Evolutionary conservation across 768 basidiomycete genomes (phyloP).

Genomic region (Xerocomellus dryophilus): DNA sequence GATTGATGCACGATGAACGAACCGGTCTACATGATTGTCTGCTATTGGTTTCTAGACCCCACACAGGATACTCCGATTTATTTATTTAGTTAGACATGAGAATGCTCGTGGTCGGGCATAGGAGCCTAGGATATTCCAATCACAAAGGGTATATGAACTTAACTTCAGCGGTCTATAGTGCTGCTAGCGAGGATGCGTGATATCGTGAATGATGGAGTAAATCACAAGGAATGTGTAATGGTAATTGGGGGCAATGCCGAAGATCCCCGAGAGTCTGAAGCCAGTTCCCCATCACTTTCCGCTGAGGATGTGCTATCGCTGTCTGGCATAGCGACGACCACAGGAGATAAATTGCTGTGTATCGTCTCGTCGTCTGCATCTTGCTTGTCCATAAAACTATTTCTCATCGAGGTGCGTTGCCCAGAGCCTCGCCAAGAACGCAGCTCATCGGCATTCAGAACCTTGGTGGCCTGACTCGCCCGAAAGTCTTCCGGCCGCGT

Average conservation of each 20-base stretch:
- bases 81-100: conserved; percentile 15
- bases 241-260: conserved; percentile 41
- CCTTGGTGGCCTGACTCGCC: conserved; percentile 53
- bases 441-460: conserved; percentile 71
- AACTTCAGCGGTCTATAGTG: conserved; percentile 24
- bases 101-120: conserved; percentile 10
- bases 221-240: conserved; percentile 39
- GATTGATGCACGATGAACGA: conserved; percentile 31
- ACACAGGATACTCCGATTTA: conserved; percentile 1
- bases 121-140: conserved; percentile 14
- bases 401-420: conserved; percentile 14
- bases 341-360: conserved; percentile 13
- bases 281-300: conserved; percentile 30
- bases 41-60: background rate
- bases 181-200: conserved; percentile 14
- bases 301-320: conserved; percentile 13
- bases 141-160: conserved; percentile 27
- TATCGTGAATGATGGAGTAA: conserved; percentile 1
- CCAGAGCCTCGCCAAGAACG: conserved; percentile 51
- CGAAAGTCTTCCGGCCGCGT: conserved; percentile 51
- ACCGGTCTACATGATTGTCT: background rate
- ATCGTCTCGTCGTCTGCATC: conserved; percentile 33
- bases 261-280: conserved; percentile 11
- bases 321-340: conserved; percentile 20
- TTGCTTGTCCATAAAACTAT: conserved; percentile 16